Base-by-base conservation (phyloP, 225 moss, liverwort and hornwort species). In the Climacium dendroides region DNA sequence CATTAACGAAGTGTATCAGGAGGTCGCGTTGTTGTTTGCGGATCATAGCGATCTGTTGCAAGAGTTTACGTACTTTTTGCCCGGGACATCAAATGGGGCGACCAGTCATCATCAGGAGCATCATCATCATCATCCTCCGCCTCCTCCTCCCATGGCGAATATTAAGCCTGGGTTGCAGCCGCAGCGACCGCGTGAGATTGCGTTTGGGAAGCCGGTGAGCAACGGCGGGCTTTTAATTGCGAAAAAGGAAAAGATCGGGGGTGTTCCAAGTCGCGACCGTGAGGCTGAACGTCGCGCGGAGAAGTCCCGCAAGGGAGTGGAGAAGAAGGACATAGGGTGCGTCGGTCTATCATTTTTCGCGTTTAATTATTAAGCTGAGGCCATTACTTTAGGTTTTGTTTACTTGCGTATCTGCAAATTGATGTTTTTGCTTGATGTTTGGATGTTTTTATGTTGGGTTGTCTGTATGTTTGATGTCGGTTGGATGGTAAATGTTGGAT, bases 31-130 rank as follows among this genome's bases (percentile, higher is more conserved):
- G 57, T 90, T 98, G 39, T 98, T 98, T 85, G 85, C 83, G 67
- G 84, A 94, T 29, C 98, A 98, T 90, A 88, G 91, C 85, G 97
- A 98, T 92, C 94, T 98, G 87, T 89, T 98, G 85, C 92, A 97
- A 79, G 98, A 97, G 92, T 98, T 98, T 89, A 98, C 96, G 11
- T 96, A 96, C 91, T 98, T 98, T 61, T 90, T 98, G 72, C 98
- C 96, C 16, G 81, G 19, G 94, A 94, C 78, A 93, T 81, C 98
- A 62, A 83, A 83, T 83, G 83, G 70, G 3, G 71, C 83, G 34
- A 72, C 83, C 39, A 72, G 71, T 55, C 83, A 72, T 83, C 83
- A 72, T 57, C 87, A 90, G 91, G 52, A 55, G 70, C 90, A 83
- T 89, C 90, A 54, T 7, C 90, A 58, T 32, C 70, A 55, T 43